phyloP scores from a whole-genome alignment of 1,284 basidiomycete species.

The Pisolithus thermaeus region DNA sequence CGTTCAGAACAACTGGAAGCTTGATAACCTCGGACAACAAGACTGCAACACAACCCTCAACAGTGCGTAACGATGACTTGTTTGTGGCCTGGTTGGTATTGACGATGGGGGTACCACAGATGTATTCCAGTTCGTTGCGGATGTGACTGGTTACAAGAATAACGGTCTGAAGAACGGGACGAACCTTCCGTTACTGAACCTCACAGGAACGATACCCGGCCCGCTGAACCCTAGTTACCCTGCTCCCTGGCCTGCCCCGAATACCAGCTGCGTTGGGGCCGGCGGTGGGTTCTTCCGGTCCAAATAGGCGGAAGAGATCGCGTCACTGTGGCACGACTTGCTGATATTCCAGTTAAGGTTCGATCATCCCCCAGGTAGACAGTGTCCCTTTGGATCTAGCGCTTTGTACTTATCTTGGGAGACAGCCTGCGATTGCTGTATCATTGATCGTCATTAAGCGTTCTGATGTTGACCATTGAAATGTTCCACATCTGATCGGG shows the following conservation, averaged over 20 bases:
- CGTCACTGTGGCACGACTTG: too few species aligned
- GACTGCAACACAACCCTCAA: slow-evolving; percentile 41
- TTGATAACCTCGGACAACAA: slow-evolving; percentile 52
- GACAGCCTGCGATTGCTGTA: too few species aligned
- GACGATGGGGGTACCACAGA: slow-evolving; percentile 26
- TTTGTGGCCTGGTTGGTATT: not conserved
- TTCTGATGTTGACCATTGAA: too few species aligned
- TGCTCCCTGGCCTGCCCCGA: slow-evolving; percentile 39
- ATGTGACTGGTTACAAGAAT: slow-evolving; percentile 31
- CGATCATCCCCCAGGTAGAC: too few species aligned
- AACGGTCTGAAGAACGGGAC: slow-evolving; percentile 21
- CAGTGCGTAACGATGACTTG: slow-evolving; percentile 13
- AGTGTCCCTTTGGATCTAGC: too few species aligned
- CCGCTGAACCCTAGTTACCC: slow-evolving; percentile 32
- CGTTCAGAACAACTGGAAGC: slow-evolving; percentile 60
- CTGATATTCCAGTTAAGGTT: too few species aligned
- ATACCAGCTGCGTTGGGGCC: slow-evolving; percentile 32
- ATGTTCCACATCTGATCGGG: too few species aligned
- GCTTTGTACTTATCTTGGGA: too few species aligned
- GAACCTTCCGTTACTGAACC: slow-evolving; percentile 28
- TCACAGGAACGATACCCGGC: slow-evolving; percentile 22
- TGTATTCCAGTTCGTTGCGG: slow-evolving; percentile 44
- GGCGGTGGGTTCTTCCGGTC: slow-evolving; percentile 28
- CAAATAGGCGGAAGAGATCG: too few species aligned
- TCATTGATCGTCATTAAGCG: too few species aligned